phyloP scores from a whole-genome alignment of 345 rosid genomes.

The Firmiana major region DNA sequence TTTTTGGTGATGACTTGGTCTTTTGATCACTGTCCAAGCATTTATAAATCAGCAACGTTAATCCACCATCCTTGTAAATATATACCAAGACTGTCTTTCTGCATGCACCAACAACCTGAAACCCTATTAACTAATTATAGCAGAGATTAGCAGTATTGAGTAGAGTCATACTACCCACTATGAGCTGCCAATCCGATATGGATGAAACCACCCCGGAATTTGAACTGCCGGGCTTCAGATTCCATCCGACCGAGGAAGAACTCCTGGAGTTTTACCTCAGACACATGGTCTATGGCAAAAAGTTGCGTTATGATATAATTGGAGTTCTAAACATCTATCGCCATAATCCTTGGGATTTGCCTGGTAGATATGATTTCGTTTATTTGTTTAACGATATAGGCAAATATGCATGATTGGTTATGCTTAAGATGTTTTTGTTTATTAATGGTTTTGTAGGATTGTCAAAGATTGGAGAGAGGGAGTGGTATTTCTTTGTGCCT shows the following conservation, averaged over 20 bases:
- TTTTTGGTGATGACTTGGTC: slow-evolving; percentile 18
- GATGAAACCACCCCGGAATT: slow-evolving; percentile 34
- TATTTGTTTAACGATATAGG: not conserved
- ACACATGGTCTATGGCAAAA: slow-evolving; percentile 57
- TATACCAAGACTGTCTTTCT: not conserved
- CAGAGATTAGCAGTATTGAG: too few relatives aligned
- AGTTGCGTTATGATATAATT: slow-evolving; percentile 45
- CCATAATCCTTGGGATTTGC: slow-evolving; percentile 81
- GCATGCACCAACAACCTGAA: not conserved
- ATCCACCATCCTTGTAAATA: slow-evolving; percentile 18
- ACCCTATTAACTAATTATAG: not conserved
- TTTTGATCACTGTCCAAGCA: not conserved
- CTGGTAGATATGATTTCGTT: slow-evolving; percentile 36
- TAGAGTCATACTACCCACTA: not conserved
- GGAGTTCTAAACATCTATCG: slow-evolving; percentile 65
- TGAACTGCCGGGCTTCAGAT: slow-evolving; percentile 82
- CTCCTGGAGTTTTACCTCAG: slow-evolving; percentile 80
- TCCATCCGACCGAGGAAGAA: slow-evolving; percentile 95
- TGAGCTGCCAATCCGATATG: slow-evolving; percentile 16
- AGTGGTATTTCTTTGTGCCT: slow-evolving; percentile 95
- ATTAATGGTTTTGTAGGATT: slow-evolving; percentile 36
- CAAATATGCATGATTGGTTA: not conserved
- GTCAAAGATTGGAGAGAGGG: slow-evolving; percentile 80
- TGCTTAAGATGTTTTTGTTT: not conserved
- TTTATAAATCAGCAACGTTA: not conserved